Evolutionary conservation across 2,329 filamentous ascomycete genomes (phyloP).

Genomic region (Claviceps cyperi): DNA sequence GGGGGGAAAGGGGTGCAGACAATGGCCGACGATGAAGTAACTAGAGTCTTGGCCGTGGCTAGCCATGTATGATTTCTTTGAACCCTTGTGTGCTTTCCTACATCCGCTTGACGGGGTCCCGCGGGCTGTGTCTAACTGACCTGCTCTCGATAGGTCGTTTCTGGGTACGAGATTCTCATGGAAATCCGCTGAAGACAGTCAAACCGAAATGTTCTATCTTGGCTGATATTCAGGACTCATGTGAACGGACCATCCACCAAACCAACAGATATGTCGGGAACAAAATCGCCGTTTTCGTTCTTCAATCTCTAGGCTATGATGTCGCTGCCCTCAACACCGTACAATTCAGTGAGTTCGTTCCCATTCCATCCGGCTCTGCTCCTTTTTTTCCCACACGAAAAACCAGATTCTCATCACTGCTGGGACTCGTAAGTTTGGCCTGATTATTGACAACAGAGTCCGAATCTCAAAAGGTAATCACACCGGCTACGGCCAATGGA

Average conservation of each 20-base stretch:
- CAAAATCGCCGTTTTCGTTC: constrained; percentile 87
- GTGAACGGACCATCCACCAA: too few species aligned
- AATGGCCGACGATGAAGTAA: constrained; percentile 28
- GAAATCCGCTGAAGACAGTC: not conserved
- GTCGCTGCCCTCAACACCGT: constrained; percentile 92
- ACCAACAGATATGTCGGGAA: constrained; percentile 79
- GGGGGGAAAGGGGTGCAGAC: too few species aligned
- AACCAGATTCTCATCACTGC: too few species aligned
- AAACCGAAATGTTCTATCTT: too few species aligned
- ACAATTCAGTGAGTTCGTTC: constrained; percentile 65
- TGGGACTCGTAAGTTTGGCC: too few species aligned
- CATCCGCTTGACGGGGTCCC: not conserved
- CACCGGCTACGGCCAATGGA: constrained; percentile 80
- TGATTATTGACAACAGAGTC: too few species aligned
- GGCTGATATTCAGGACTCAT: too few species aligned
- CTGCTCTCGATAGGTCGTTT: constrained; percentile 23
- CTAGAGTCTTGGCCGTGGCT: constrained; percentile 69
- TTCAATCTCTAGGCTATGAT: constrained; percentile 88
- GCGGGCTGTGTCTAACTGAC: not conserved
- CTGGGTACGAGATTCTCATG: constrained; percentile 18
- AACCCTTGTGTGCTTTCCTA: not conserved
- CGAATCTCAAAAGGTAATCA: constrained; percentile 59
- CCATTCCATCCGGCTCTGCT: too few species aligned
- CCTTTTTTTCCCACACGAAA: too few species aligned
- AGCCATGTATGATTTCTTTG: constrained; percentile 63